Conservation (phyloP, 2,329 filamentous ascomycete genomes). For the Emydomyces testavorans region DNA sequence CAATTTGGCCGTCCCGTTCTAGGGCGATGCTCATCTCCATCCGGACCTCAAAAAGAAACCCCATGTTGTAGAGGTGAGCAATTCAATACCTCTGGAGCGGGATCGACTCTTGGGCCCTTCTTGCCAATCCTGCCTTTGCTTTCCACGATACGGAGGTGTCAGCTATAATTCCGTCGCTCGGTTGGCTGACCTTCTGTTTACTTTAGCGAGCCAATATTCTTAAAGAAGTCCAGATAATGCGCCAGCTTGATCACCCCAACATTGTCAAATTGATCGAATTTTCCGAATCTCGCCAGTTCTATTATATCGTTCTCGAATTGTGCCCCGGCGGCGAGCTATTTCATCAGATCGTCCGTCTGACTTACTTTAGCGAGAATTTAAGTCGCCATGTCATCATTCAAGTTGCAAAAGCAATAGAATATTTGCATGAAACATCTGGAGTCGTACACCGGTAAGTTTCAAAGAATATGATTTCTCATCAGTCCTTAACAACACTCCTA, state of each 20-base stretch:
- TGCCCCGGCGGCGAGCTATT: slow-evolving; percentile 94
- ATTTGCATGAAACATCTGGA: slow-evolving; percentile 85
- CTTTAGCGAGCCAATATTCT: slow-evolving; percentile 63
- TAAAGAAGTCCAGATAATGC: slow-evolving; percentile 99
- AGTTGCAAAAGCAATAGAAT: slow-evolving; percentile 87
- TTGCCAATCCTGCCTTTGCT: slow-evolving; percentile 5
- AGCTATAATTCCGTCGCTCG: not conserved
- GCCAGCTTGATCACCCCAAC: slow-evolving; percentile 88
- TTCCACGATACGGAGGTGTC: not conserved
- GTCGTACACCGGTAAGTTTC: slow-evolving; percentile 82
- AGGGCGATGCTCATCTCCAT: slow-evolving; percentile 88
- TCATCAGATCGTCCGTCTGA: slow-evolving; percentile 94
- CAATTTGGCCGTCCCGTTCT: slow-evolving; percentile 26
- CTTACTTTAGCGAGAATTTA: slow-evolving; percentile 94
- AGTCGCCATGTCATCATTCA: slow-evolving; percentile 90
- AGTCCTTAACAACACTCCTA: slow-evolving; percentile 35
- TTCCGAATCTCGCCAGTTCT: slow-evolving; percentile 85
- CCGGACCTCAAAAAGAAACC: slow-evolving; percentile 87
- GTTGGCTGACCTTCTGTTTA: slow-evolving; percentile 5
- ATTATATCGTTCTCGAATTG: slow-evolving; percentile 92
- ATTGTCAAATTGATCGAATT: slow-evolving; percentile 91
- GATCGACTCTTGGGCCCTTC: slow-evolving; percentile 1
- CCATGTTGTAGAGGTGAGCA: slow-evolving; percentile 92
- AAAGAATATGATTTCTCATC: slow-evolving; percentile 9
- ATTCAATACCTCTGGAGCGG: slow-evolving; percentile 22